Evolutionary conservation across 805 yeast species (phyloP).

Genomic region (Saturnispora mendoncae): DNA sequence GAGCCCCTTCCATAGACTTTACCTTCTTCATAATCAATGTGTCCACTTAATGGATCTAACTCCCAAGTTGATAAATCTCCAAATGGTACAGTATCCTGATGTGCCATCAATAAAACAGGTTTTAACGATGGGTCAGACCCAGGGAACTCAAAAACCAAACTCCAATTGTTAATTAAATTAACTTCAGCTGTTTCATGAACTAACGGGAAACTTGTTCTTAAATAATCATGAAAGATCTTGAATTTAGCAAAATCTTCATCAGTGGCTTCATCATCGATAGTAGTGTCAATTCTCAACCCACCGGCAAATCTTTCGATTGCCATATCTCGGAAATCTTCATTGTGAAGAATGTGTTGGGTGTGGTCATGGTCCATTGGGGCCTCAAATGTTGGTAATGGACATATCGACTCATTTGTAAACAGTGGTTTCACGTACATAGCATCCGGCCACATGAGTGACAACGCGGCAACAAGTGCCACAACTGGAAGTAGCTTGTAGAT

Average conservation of each 20-base stretch:
- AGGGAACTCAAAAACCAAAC: slow-evolving; percentile 53
- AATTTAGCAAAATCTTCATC: slow-evolving; percentile 18
- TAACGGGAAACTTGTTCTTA: slow-evolving; percentile 37
- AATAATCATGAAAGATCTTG: slow-evolving; percentile 16
- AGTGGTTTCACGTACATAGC: slow-evolving; percentile 7
- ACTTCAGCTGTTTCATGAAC: slow-evolving; percentile 38
- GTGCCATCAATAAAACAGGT: slow-evolving; percentile 66
- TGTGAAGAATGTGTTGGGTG: slow-evolving; percentile 27
- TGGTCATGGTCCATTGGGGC: slow-evolving; percentile 11
- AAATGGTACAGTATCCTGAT: slow-evolving; percentile 76
- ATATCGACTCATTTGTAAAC: slow-evolving; percentile 28
- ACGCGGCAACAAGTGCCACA: neutral
- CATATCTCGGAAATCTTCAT: slow-evolving; percentile 25
- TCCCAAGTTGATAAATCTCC: slow-evolving; percentile 53
- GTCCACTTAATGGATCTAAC: slow-evolving; percentile 56
- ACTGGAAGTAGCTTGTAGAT: neutral
- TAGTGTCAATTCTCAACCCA: slow-evolving; percentile 47
- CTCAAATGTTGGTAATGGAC: slow-evolving; percentile 33
- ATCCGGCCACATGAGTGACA: slow-evolving; percentile 7
- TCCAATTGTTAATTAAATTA: slow-evolving; percentile 51
- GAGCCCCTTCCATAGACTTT: slow-evolving; percentile 71
- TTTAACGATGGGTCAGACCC: slow-evolving; percentile 45
- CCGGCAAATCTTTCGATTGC: slow-evolving; percentile 38
- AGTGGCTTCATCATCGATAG: slow-evolving; percentile 23
- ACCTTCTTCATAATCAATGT: slow-evolving; percentile 48